Percentiles rank a stretch among this genome's conserved stretches.
Conservation (phyloP, 78 protist genomes). For the Anaeramoeba ignava region DNA sequence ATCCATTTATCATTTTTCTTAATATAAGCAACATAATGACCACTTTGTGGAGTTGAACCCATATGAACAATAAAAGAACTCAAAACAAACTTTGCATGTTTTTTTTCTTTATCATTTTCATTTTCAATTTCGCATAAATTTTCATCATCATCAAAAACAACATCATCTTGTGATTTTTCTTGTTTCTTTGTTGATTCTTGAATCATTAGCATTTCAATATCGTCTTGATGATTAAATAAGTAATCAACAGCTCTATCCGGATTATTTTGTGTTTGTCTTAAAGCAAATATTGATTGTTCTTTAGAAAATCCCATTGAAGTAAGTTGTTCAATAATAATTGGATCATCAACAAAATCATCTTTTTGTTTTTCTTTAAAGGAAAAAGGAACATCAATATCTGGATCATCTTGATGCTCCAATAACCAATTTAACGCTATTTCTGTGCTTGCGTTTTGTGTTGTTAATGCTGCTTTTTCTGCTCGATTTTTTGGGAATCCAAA, state of each 20-base stretch:
- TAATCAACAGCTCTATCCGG: conserved; percentile 36
- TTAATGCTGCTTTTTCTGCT: background rate
- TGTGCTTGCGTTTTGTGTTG: conserved; percentile 12
- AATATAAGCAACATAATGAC: background rate
- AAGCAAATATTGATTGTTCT: conserved; percentile 40
- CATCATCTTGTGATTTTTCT: background rate
- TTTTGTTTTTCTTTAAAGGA: background rate
- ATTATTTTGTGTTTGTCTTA: conserved; percentile 33
- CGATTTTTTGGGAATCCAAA: conserved; percentile 52
- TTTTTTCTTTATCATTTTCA: background rate
- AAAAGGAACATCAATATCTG: conserved; percentile 29
- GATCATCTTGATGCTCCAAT: conserved; percentile 34
- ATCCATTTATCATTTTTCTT: background rate
- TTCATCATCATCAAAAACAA: background rate
- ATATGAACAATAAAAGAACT: background rate
- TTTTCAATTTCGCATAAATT: background rate
- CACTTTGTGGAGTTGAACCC: background rate
- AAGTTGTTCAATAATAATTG: conserved; percentile 17
- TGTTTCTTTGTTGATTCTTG: background rate
- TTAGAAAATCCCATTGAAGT: conserved; percentile 49
- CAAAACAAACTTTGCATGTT: background rate
- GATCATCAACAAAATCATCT: conserved; percentile 3
- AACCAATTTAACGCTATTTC: conserved; percentile 44
- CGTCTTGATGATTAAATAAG: conserved; percentile 32
- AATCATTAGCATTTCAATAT: background rate